These are phyloP conservation scores for Colletotrichum sp. DNA, from an alignment of 2,329 filamentous ascomycete genomes.

Conservation along the genomic window DNA sequence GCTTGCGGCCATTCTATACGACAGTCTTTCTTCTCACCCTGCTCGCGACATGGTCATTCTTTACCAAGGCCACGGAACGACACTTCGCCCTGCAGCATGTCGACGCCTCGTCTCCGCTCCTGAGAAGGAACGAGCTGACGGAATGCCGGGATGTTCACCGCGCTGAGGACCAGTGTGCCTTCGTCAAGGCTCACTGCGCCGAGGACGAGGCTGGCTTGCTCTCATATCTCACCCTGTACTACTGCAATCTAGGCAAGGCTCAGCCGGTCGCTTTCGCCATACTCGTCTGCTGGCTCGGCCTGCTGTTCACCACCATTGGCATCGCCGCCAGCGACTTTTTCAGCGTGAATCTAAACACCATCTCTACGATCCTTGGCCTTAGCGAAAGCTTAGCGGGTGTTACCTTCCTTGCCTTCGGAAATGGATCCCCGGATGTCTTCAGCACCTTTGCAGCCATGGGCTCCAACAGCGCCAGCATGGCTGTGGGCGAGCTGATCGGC, in stretches of 20 bases:
- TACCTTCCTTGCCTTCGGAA: constrained; percentile 95
- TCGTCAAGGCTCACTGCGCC: constrained; percentile 80
- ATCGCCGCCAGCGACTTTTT: constrained; percentile 99
- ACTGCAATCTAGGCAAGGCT: constrained; percentile 73
- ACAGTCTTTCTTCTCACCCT: constrained; percentile 52
- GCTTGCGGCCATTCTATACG: constrained; percentile 54
- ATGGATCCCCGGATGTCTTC: constrained; percentile 97
- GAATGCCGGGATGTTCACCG: constrained; percentile 83
- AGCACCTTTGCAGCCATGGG: constrained; percentile 98
- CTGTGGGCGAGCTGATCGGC: constrained; percentile 92
- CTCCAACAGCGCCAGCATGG: constrained; percentile 95
- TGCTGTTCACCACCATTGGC: constrained; percentile 95
- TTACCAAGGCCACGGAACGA: constrained; percentile 27
- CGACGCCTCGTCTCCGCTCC: constrained; percentile 26
- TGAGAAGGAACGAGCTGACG: constrained; percentile 31
- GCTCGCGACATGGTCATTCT: constrained; percentile 49
- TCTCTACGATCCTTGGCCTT: constrained; percentile 86
- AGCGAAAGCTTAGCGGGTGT: constrained; percentile 97
- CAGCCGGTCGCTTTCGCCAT: constrained; percentile 81
- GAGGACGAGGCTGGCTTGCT: constrained; percentile 91
- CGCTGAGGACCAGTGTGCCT: constrained; percentile 83
- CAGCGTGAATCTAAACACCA: constrained; percentile 94
- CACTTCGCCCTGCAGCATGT: constrained; percentile 3
- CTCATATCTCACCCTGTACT: constrained; percentile 89
- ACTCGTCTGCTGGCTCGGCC: constrained; percentile 80